Conservation (phyloP, 257 asterid genomes). For the Haberlea rhodopensis region DNA sequence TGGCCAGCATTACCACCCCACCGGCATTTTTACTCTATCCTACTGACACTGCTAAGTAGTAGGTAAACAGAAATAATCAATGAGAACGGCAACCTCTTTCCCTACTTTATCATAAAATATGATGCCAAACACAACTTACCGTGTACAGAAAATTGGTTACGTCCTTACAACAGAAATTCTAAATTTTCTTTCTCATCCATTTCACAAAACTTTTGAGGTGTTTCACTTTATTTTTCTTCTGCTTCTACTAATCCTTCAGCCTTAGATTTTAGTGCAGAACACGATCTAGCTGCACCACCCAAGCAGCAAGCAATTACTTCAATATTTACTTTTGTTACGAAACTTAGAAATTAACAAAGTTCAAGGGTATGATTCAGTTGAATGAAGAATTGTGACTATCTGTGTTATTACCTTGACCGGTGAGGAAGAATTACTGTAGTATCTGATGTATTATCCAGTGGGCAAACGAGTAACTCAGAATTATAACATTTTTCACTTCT, state of each 20-base stretch:
- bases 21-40: not conserved
- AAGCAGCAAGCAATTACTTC: not conserved
- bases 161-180: conserved; percentile 6
- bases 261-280: not conserved
- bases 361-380: not conserved
- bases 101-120: not conserved
- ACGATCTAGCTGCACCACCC: not conserved
- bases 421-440: conserved; percentile 73
- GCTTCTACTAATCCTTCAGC: conserved; percentile 9
- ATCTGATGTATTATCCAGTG: conserved; percentile 62
- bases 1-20: not conserved
- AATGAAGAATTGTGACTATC: not conserved
- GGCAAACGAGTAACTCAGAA: conserved; percentile 85
- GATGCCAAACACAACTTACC: not conserved
- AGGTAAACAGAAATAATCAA: not conserved
- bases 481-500: conserved; percentile 82
- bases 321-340: too few relatives aligned
- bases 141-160: not conserved
- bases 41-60: not conserved
- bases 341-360: not conserved
- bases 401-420: conserved; percentile 62
- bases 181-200: not conserved
- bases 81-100: not conserved
- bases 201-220: conserved; percentile 13
- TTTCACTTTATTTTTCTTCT: conserved; percentile 7